Percentiles rank a stretch among this genome's conserved stretches.
These are phyloP conservation scores for Pisolithus orientalis DNA, from an alignment of 768 basidiomycete species.

Conservation along the genomic window DNA sequence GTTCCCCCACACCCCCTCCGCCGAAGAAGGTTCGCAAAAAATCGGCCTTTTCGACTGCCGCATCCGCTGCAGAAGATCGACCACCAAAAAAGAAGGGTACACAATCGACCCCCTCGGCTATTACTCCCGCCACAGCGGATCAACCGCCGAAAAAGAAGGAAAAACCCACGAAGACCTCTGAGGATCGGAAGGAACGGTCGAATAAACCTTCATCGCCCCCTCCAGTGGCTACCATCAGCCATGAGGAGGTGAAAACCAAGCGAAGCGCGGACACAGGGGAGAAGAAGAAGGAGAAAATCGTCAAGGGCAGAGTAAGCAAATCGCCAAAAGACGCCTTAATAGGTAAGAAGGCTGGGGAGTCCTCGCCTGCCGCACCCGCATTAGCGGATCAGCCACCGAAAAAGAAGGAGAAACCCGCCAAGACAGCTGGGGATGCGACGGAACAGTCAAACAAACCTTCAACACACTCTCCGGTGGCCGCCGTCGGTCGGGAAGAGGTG, in stretches of 20 bases:
- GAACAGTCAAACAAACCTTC: no score
- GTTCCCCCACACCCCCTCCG: background rate
- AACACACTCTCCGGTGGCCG: no score
- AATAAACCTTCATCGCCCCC: constrained; percentile 3
- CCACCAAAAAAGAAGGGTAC: constrained; percentile 7
- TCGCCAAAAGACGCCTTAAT: constrained; percentile 50
- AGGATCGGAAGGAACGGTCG: constrained; percentile 6
- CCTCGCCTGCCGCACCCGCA: background rate
- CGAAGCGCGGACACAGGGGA: constrained; percentile 36
- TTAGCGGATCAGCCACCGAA: constrained; percentile 9
- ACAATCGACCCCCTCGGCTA: background rate
- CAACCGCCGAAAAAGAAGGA: constrained; percentile 7
- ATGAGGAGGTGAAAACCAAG: constrained; percentile 51
- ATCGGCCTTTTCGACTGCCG: background rate
- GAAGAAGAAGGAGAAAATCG: constrained; percentile 52
- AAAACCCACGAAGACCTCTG: background rate
- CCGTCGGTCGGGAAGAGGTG: no score
- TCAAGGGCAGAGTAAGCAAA: constrained; percentile 34
- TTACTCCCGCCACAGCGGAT: constrained; percentile 2
- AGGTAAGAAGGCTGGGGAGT: constrained; percentile 37
- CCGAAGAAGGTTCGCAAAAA: background rate
- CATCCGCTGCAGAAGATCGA: constrained; percentile 4
- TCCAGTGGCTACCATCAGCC: constrained; percentile 22
- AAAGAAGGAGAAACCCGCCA: constrained; percentile 3
- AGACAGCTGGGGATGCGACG: background rate